Percentiles rank a stretch among this genome's conserved stretches.
These are phyloP conservation scores for Umbilicus rupestris DNA, from an alignment of 164 flowering plant genomes.

Conservation along the genomic window DNA sequence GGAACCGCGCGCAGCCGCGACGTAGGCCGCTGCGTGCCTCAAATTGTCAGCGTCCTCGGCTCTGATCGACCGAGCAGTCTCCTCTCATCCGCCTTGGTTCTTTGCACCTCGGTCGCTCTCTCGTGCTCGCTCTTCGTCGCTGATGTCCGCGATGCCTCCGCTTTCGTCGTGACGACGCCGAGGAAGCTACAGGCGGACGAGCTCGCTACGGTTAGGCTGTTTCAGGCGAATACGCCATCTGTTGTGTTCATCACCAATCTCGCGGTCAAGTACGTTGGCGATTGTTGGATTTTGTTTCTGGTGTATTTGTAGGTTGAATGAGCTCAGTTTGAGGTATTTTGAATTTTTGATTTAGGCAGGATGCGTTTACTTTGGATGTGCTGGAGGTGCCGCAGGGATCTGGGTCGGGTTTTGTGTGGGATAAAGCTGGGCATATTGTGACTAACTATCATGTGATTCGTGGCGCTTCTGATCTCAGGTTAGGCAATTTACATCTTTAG, in stretches of 20 bases:
- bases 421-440: constrained; percentile 71
- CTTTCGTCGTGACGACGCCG: constrained; percentile 63
- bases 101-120: constrained; percentile 57
- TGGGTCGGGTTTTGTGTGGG: constrained; percentile 98
- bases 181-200: constrained; percentile 86
- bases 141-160: constrained; percentile 56
- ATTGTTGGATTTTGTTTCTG: background rate
- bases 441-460: constrained; percentile 98
- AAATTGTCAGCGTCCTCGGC: too few species aligned
- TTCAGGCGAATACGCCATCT: constrained; percentile 94
- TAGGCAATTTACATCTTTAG: constrained; percentile 13
- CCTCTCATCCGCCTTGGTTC: constrained; percentile 37
- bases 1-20: too few species aligned
- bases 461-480: constrained; percentile 97
- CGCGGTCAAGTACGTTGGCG: constrained; percentile 45
- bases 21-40: too few species aligned
- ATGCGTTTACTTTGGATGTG: constrained; percentile 87
- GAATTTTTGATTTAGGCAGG: constrained; percentile 51
- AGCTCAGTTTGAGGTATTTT: background rate
- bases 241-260: constrained; percentile 95
- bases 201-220: constrained; percentile 87
- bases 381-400: constrained; percentile 97
- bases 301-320: too few species aligned
- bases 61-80: background rate
- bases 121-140: constrained; percentile 45